phyloP scores from a whole-genome alignment of 2,329 filamentous ascomycete genomes.

The Fusarium sp. region DNA sequence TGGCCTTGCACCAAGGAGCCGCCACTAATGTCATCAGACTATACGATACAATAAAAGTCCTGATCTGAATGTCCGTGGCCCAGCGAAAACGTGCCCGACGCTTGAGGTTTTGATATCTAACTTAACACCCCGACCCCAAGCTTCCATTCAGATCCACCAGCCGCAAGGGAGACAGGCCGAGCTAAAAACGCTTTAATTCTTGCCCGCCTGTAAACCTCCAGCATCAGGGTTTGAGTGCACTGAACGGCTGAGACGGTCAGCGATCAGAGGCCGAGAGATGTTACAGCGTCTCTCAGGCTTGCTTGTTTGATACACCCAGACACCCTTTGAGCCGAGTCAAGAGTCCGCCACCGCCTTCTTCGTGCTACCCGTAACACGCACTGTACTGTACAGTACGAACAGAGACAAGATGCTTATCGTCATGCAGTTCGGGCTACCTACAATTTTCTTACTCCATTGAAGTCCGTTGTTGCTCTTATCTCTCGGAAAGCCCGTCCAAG shows the following conservation, averaged over 20 bases:
- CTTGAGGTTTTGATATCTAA: constrained; percentile 36
- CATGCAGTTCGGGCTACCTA: constrained; percentile 37
- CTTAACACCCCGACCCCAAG: constrained; percentile 30
- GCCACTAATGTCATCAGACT: constrained; percentile 8
- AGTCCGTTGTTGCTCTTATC: constrained; percentile 37
- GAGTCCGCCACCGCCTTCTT: constrained; percentile 47
- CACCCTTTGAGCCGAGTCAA: constrained; percentile 46
- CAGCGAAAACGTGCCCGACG: constrained; percentile 20
- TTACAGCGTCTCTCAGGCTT: constrained; percentile 12
- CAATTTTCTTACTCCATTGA: constrained; percentile 14
- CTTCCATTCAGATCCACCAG: constrained; percentile 35
- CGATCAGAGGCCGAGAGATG: not conserved
- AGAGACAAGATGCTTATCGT: constrained; percentile 11
- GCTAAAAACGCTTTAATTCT: constrained; percentile 43
- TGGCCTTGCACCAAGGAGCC: not conserved
- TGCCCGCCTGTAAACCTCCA: constrained; percentile 31
- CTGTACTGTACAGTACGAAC: constrained; percentile 41
- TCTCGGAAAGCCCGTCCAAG: constrained; percentile 40
- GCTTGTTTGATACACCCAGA: constrained; percentile 26
- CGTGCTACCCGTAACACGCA: constrained; percentile 31
- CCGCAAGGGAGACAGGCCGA: constrained; percentile 44
- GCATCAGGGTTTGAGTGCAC: not conserved
- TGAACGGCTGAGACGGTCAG: not conserved
- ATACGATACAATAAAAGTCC: constrained; percentile 22
- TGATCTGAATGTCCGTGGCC: constrained; percentile 22